phyloP scores from a whole-genome alignment of 306 rosid genomes.

The Spatholobus suberectus region DNA sequence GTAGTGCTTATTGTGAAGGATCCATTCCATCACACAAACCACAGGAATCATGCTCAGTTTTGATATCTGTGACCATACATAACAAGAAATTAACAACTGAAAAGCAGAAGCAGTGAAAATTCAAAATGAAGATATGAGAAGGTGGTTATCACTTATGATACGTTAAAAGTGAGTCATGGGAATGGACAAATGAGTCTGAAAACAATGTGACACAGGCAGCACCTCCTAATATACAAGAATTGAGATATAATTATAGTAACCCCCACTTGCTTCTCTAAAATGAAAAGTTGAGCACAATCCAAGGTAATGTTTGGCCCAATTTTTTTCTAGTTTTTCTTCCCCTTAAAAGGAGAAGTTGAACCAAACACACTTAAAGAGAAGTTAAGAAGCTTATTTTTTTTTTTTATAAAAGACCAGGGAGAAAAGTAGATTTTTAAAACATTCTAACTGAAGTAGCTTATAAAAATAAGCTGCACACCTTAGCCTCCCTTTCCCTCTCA shows the following conservation, averaged over 20 bases:
- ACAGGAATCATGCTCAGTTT: conserved; percentile 98
- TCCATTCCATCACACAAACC: conserved; percentile 97
- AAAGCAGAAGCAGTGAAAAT: background rate
- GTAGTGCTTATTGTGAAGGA: conserved; percentile 79
- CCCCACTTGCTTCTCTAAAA: background rate
- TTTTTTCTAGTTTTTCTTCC: background rate
- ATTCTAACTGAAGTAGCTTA: background rate
- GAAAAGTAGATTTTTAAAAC: background rate
- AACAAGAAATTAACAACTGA: conserved; percentile 20
- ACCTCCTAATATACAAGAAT: background rate
- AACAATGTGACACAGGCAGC: background rate
- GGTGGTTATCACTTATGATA: conserved; percentile 3
- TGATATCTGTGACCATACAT: conserved; percentile 64
- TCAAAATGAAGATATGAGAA: conserved; percentile 9
- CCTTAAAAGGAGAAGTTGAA: background rate
- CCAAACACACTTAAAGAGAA: background rate
- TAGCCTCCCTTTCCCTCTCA: background rate
- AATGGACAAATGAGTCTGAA: background rate
- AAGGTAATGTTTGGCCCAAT: background rate
- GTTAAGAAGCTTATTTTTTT: background rate
- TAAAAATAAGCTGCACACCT: background rate
- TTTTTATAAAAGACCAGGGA: background rate
- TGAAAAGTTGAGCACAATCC: background rate
- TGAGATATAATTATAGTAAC: background rate
- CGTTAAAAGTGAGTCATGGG: conserved; percentile 3